These are phyloP conservation scores for Gracilaria domingensis DNA, from an alignment of 23 red algal genomes.

Conservation along the genomic window DNA sequence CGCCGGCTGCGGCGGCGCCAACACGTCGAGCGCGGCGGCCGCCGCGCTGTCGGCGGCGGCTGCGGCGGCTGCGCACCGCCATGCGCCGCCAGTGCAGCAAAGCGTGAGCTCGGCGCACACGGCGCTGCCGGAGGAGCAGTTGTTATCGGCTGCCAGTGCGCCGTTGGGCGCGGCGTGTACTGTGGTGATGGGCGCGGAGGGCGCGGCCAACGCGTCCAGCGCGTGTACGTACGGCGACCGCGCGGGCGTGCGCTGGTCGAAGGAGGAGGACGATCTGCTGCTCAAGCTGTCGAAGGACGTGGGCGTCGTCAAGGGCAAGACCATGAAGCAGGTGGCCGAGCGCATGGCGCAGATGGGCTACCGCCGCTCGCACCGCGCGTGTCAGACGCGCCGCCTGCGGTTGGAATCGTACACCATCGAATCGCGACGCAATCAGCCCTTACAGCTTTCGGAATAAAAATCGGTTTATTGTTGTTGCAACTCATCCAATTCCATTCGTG, in stretches of 20 bases:
- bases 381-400: constrained; percentile 30
- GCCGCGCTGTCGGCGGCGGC: not conserved
- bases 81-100: not conserved
- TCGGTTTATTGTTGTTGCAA: not conserved
- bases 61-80: not conserved
- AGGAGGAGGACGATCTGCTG: constrained; percentile 41
- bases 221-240: constrained; percentile 13
- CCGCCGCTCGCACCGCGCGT: constrained; percentile 31
- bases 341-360: constrained; percentile 47
- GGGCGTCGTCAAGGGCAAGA: constrained; percentile 30
- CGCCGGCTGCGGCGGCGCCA: not conserved
- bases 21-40: not conserved
- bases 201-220: not conserved
- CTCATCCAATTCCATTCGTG: not conserved
- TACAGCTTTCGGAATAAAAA: constrained; percentile 36
- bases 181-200: too few relatives aligned
- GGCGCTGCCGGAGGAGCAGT: not conserved
- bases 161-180: not conserved
- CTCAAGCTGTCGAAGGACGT: constrained; percentile 26
- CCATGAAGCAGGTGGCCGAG: constrained; percentile 39
- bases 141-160: not conserved
- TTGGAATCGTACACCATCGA: constrained; percentile 10
- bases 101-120: not conserved
- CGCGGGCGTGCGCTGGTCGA: constrained; percentile 36
- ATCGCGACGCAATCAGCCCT: constrained; percentile 13